Percentiles rank a stretch among this genome's conserved stretches.
phyloP scores from a whole-genome alignment of 768 basidiomycete genomes.

The Tylopilus balloui region DNA sequence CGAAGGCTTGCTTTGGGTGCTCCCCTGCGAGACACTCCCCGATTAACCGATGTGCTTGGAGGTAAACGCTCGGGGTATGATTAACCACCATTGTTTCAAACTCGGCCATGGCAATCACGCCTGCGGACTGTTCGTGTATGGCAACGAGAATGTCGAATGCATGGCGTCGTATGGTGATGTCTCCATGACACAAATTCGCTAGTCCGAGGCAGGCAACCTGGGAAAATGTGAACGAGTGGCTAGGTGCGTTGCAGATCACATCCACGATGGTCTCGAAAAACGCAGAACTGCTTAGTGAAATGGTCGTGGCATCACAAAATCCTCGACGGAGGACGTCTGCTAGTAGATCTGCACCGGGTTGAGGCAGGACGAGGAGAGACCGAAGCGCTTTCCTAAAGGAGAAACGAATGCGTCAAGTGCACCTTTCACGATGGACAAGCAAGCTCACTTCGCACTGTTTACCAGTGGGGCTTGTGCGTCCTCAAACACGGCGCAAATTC shows the following conservation, averaged over 20 bases:
- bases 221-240: constrained; percentile 63
- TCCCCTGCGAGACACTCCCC: constrained; percentile 77
- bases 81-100: constrained; percentile 74
- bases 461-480: constrained; percentile 50
- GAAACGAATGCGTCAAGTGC: constrained; percentile 3
- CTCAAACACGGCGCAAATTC: constrained; percentile 64
- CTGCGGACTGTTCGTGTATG: constrained; percentile 64
- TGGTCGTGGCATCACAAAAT: constrained; percentile 54
- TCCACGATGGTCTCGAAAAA: constrained; percentile 82
- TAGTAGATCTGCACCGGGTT: constrained; percentile 51
- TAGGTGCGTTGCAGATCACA: constrained; percentile 50
- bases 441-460: constrained; percentile 60
- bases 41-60: constrained; percentile 73
- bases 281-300: constrained; percentile 48
- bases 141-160: constrained; percentile 76
- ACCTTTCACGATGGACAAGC: background rate
- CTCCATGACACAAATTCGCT: constrained; percentile 78
- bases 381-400: constrained; percentile 66
- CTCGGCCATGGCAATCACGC: constrained; percentile 62
- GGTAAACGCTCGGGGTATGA: constrained; percentile 68
- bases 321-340: constrained; percentile 66
- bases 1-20: constrained; percentile 59
- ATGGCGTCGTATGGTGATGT: constrained; percentile 56
- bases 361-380: constrained; percentile 57
- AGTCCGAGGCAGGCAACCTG: constrained; percentile 76